A percentile compares a stretch with the other conserved stretches of the same genome.
Conservation (phyloP, 768 basidiomycete species). For the Russula brevipes region DNA sequence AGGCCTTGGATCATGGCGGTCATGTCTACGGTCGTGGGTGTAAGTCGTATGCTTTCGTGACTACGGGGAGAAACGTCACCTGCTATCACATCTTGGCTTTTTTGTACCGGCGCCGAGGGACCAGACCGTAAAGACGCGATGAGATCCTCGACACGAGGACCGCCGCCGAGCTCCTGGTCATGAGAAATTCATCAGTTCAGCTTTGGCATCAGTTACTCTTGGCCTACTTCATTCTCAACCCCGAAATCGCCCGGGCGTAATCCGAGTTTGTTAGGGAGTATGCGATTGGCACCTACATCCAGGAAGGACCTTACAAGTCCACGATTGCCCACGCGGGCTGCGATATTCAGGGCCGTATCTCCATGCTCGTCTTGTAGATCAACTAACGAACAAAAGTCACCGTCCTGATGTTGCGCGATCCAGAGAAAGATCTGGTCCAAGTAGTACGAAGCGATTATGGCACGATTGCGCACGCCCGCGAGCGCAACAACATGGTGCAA, state of each 20-base stretch:
- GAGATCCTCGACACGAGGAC: constrained; percentile 74
- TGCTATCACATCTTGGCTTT: constrained; percentile 81
- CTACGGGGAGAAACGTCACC: constrained; percentile 39
- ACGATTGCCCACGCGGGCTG: constrained; percentile 88
- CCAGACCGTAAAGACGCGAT: constrained; percentile 66
- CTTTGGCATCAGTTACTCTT: neutral
- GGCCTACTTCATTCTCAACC: constrained; percentile 78
- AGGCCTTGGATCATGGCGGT: constrained; percentile 78
- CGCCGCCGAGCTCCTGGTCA: constrained; percentile 61
- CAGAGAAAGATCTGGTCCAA: constrained; percentile 84
- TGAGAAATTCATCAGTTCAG: constrained; percentile 14
- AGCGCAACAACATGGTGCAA: constrained; percentile 88
- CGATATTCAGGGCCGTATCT: constrained; percentile 93
- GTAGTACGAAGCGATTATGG: constrained; percentile 81
- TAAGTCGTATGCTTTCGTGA: constrained; percentile 15
- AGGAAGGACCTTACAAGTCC: constrained; percentile 80
- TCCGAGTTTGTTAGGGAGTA: constrained; percentile 87
- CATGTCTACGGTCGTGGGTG: constrained; percentile 53
- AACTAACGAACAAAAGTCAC: constrained; percentile 73
- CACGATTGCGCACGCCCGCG: constrained; percentile 88
- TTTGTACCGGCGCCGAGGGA: constrained; percentile 73
- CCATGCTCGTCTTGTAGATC: constrained; percentile 94
- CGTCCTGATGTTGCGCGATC: constrained; percentile 73
- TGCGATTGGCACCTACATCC: constrained; percentile 89
- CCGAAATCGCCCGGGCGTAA: constrained; percentile 93